Evolutionary conservation across 2,329 filamentous ascomycete species (phyloP), one percentile per base, ranked within the genome.

Genomic region (Monosporascus ibericus): DNA sequence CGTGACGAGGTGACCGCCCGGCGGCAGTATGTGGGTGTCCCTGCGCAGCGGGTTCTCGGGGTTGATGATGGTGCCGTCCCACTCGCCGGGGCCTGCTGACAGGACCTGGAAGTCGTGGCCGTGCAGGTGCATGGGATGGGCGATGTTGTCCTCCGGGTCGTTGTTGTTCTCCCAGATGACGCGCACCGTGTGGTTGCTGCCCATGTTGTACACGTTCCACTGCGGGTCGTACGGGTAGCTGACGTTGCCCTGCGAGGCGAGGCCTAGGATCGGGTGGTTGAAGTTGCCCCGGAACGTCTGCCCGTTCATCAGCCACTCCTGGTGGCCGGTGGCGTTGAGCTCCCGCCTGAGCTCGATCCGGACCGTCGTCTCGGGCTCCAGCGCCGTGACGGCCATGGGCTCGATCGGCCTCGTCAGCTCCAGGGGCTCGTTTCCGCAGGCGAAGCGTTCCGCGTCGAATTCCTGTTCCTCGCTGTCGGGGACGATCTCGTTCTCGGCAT

Each of bases 41-140:
- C 71, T 63, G 36, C 70, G 65, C 7, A 68, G 66, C 15, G 71
- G 70, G 53, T 73, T 73, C 48, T 47, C 38, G 52, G 63, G 61
- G 49, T 58, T 58, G 8, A 64, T 58, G 30, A 60, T 58, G 30
- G 62, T 48, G 9, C 57, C 55, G 56, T 66, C 62, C 49, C 62
- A 63, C n/a, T 44, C 40, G 36, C 51, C 49, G 11, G 17, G 9
- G 14, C 51, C 51, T 8, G 47, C 20, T 8, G 24, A 22, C 25
- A 24, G 11, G 49, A 30, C n/a, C 18, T 11, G 6, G 49, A 20
- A 24, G 11, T 24, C 15, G 15, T 40, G 25, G 9, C 18, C 34
- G 22, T 38, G 48, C 17, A 37, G 48, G 30, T 39, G n/a, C 18
- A 25, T 25, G 11, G 30, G 30, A 11, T 34, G 30, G 30, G 9